Evolutionary conservation across 2,329 filamentous ascomycete species (phyloP).

Genomic region (Mycocentrospora acerina): DNA sequence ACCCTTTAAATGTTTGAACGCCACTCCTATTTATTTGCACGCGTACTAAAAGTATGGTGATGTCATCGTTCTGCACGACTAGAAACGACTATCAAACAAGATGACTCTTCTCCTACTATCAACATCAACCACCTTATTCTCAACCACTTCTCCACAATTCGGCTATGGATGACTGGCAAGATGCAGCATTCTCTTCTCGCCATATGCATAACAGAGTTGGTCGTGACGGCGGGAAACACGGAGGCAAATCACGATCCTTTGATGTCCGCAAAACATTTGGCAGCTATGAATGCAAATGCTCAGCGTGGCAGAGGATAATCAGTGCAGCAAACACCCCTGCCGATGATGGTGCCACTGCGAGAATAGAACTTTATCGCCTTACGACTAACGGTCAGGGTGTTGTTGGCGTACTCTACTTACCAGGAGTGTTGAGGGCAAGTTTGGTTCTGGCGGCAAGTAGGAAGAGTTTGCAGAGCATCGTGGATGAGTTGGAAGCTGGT

Average conservation of each 20-base stretch:
- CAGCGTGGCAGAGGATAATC: constrained; percentile 16
- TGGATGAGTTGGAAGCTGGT: constrained; percentile 4
- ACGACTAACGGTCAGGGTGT: constrained; percentile 22
- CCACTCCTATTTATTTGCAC: too few species aligned
- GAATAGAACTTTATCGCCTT: constrained; percentile 21
- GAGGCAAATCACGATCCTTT: constrained; percentile 18
- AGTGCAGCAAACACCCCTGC: neutral
- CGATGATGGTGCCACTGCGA: constrained; percentile 5
- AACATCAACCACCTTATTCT: too few species aligned
- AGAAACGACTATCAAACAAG: too few species aligned
- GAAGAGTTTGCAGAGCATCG: constrained; percentile 9
- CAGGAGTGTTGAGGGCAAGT: constrained; percentile 12
- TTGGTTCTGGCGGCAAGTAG: constrained; percentile 23
- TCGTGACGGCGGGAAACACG: constrained; percentile 3
- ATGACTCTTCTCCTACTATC: too few species aligned
- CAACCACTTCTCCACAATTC: neutral
- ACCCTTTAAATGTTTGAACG: too few species aligned
- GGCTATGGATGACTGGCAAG: constrained; percentile 28
- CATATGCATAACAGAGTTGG: constrained; percentile 27
- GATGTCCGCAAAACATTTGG: constrained; percentile 27
- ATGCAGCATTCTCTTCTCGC: constrained; percentile 21
- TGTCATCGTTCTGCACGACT: too few species aligned
- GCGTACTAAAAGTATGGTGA: too few species aligned
- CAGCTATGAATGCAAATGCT: constrained; percentile 24
- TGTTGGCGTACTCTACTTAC: constrained; percentile 18